Evolutionary conservation across 2,329 filamentous ascomycete species (phyloP).

Genomic region (Fusarium veterinarium): DNA sequence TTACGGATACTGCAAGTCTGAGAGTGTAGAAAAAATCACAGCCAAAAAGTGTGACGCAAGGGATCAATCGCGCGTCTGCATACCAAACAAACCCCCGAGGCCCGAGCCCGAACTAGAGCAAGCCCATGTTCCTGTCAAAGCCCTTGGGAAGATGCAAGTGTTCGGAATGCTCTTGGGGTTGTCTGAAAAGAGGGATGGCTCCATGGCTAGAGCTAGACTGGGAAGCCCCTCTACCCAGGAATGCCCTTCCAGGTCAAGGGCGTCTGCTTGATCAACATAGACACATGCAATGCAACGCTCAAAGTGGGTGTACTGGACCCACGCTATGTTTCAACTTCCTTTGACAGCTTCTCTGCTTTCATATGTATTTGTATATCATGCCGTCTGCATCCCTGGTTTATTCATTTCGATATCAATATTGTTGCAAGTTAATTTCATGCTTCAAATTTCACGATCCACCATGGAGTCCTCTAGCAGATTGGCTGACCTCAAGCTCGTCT

Average conservation of each 20-base stretch:
- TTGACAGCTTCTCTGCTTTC: conserved; percentile 34
- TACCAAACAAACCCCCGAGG: conserved; percentile 39
- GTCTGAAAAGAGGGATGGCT: conserved; percentile 40
- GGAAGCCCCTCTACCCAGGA: conserved; percentile 42
- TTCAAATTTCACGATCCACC: conserved; percentile 36
- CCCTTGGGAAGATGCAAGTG: conserved; percentile 33
- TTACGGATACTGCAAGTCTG: conserved; percentile 19
- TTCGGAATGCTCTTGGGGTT: conserved; percentile 30
- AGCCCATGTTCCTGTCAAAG: conserved; percentile 31
- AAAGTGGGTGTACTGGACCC: conserved; percentile 39
- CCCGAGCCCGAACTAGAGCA: conserved; percentile 26
- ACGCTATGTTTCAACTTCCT: conserved; percentile 43
- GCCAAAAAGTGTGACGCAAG: conserved; percentile 38
- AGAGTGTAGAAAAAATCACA: not conserved
- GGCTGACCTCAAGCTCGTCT: conserved; percentile 53
- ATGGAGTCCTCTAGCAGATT: conserved; percentile 54
- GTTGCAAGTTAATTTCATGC: conserved; percentile 41
- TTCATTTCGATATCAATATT: conserved; percentile 35
- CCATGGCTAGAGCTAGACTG: conserved; percentile 25
- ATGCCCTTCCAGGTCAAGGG: conserved; percentile 46
- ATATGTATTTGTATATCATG: conserved; percentile 47
- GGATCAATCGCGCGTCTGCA: conserved; percentile 37
- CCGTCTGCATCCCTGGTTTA: conserved; percentile 42
- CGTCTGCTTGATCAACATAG: conserved; percentile 29
- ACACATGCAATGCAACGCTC: conserved; percentile 35